Evolutionary conservation across 257 asterid genomes (phyloP).

Genomic region (Euphrasia confusa): DNA sequence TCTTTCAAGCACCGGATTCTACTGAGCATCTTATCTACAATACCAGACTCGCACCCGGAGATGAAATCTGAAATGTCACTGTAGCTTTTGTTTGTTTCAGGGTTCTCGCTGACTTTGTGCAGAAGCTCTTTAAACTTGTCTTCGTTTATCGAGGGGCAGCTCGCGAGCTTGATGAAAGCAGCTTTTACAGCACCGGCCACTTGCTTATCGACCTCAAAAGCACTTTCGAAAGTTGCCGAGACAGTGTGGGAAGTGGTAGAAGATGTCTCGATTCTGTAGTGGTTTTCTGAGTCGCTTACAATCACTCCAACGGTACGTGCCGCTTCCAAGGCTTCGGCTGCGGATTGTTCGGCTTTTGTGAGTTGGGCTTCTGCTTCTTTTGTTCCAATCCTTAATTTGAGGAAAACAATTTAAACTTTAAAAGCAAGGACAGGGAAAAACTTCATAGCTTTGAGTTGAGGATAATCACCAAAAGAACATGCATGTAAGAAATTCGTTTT

Average conservation of each 20-base stretch:
- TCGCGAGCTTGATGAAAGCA: slow-evolving; percentile 74
- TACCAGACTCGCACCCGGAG: slow-evolving; percentile 59
- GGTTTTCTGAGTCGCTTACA: slow-evolving; percentile 62
- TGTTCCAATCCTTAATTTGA: slow-evolving; percentile 40
- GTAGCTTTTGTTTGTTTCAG: slow-evolving; percentile 47
- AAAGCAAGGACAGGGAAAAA: too few species aligned
- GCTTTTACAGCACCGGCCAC: slow-evolving; percentile 82
- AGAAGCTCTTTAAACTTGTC: slow-evolving; percentile 72
- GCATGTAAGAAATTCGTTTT: neutral
- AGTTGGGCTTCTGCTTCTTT: slow-evolving; percentile 71
- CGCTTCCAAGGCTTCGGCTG: slow-evolving; percentile 77
- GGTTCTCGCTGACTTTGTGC: slow-evolving; percentile 73
- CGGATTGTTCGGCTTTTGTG: slow-evolving; percentile 50
- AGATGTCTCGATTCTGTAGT: slow-evolving; percentile 44
- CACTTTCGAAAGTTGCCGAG: slow-evolving; percentile 74
- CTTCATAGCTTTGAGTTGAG: too few species aligned
- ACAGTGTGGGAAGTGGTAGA: slow-evolving; percentile 53
- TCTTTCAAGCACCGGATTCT: slow-evolving; percentile 74
- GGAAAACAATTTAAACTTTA: neutral
- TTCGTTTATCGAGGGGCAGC: slow-evolving; percentile 59
- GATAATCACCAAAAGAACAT: too few species aligned
- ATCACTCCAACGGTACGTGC: slow-evolving; percentile 73
- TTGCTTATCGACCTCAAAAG: slow-evolving; percentile 92
- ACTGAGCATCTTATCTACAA: slow-evolving; percentile 71
- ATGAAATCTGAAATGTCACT: slow-evolving; percentile 26